A percentile compares a stretch with the other conserved stretches of the same genome.
These are phyloP conservation scores for Monosporascus sp. DNA, from an alignment of 2,329 filamentous ascomycete species.

Conservation along the genomic window DNA sequence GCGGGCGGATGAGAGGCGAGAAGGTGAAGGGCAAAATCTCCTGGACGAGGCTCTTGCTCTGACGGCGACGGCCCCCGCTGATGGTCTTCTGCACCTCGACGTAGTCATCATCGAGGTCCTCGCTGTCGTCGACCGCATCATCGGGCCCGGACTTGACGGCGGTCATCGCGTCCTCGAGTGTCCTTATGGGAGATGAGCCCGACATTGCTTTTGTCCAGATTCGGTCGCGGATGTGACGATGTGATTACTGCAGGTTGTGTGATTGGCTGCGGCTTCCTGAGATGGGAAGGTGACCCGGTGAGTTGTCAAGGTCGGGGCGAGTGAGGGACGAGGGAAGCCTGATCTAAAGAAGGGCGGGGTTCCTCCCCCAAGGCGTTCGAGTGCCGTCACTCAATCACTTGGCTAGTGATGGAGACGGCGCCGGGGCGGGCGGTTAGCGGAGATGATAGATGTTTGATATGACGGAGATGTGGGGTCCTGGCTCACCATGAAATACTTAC, in stretches of 20 bases:
- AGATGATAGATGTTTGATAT: background rate
- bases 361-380: background rate
- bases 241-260: background rate
- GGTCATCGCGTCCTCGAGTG: background rate
- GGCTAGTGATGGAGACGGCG: background rate
- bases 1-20: conserved; percentile 68
- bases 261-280: background rate
- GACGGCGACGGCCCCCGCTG: conserved; percentile 33
- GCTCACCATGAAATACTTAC: background rate
- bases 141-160: conserved; percentile 2
- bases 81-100: conserved; percentile 34
- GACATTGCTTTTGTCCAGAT: background rate
- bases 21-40: conserved; percentile 53
- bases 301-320: background rate
- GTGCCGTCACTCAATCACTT: background rate
- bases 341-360: too few relatives aligned
- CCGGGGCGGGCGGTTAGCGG: background rate
- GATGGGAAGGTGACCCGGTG: background rate
- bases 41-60: conserved; percentile 29
- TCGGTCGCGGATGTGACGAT: background rate
- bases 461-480: background rate
- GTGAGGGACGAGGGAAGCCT: background rate
- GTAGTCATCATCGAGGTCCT: conserved; percentile 34
- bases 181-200: background rate
- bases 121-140: conserved; percentile 35